Base-by-base conservation (phyloP, 495 filamentous ascomycete species). In the Xylaria bambusicola region DNA sequence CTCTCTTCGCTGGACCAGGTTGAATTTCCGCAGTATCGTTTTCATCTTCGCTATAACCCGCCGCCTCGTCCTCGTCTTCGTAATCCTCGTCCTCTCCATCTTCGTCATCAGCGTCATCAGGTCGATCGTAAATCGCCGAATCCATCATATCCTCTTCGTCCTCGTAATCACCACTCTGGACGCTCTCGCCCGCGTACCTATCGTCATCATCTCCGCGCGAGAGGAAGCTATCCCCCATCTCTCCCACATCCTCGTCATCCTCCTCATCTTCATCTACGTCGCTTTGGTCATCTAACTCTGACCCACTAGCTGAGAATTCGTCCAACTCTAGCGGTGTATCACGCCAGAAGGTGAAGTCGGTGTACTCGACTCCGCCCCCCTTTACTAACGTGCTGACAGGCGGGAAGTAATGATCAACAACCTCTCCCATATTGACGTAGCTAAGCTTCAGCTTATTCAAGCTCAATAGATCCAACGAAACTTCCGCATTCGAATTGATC, bases 401-500 rank as follows among this genome's bases (percentile, higher is more conserved):
- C 13, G 94, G 94, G 72, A 98, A 98, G 77, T 96, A 97, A 73
- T 98, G 94, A 69, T 98, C 93, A 12, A 98, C 87, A 24, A 98
- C 82, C 73, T 97, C 94, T 54, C 87, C 84, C 91, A 98, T 99
- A 53, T 90, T 91, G 53, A 96, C 90, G 71, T 99, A 99, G 70
- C 90, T 96, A 63, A 92, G 94, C 78, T 92, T 97, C 67, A 98
- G 90, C 66, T 92, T 95, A 71, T 94, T 98, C 38, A 98, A 80
- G 61, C 86, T 91, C 15, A 97, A 80, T 48, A 98, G 71, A 67
- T 98, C 93, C 46, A 98, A 74, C n/a, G 88, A 91, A 18, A 99
- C 92, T 64, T 99, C 95, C 1, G 94, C 92, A 69, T 97, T 95
- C 47, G 90, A 93, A 74, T 99, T 99, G 81, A 99, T 99, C 7